Evolutionary conservation across 192 early-diverging fungal species (phyloP).

Genomic region (Coemansia interrupta): DNA sequence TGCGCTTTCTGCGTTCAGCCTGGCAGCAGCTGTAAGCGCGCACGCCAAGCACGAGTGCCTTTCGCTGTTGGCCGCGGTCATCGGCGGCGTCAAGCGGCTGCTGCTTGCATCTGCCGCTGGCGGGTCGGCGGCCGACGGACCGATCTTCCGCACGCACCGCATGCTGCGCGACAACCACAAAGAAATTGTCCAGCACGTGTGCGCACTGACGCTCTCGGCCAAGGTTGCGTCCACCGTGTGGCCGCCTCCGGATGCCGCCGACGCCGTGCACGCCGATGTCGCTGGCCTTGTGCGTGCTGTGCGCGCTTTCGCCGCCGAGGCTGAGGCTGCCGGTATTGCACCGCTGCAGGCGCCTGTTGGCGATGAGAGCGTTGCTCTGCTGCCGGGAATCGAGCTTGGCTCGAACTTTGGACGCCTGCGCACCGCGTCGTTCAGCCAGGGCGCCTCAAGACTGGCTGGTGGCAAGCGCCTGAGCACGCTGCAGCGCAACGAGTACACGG

Average conservation of each 20-base stretch:
- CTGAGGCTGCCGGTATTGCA: constrained; percentile 57
- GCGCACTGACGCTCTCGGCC: constrained; percentile 78
- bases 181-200: constrained; percentile 74
- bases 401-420: constrained; percentile 16
- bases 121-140: constrained; percentile 65
- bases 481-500: constrained; percentile 52
- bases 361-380: constrained; percentile 39
- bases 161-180: constrained; percentile 68
- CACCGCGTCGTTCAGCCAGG: constrained; percentile 16
- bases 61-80: constrained; percentile 57
- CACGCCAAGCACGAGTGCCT: constrained; percentile 58
- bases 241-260: constrained; percentile 80
- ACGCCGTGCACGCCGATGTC: constrained; percentile 70
- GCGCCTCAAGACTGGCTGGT: background rate
- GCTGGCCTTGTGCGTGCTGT: constrained; percentile 75
- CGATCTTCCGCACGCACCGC: constrained; percentile 61
- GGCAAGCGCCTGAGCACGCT: constrained; percentile 38
- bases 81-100: constrained; percentile 79
- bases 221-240: constrained; percentile 82
- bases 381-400: constrained; percentile 40
- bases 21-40: constrained; percentile 55
- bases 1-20: constrained; percentile 54
- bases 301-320: constrained; percentile 67
- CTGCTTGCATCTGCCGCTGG: constrained; percentile 69
- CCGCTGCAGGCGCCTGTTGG: constrained; percentile 12